Base-by-base conservation (phyloP, 176 grass and related monocot genomes). In the Musa acuminata region DNA sequence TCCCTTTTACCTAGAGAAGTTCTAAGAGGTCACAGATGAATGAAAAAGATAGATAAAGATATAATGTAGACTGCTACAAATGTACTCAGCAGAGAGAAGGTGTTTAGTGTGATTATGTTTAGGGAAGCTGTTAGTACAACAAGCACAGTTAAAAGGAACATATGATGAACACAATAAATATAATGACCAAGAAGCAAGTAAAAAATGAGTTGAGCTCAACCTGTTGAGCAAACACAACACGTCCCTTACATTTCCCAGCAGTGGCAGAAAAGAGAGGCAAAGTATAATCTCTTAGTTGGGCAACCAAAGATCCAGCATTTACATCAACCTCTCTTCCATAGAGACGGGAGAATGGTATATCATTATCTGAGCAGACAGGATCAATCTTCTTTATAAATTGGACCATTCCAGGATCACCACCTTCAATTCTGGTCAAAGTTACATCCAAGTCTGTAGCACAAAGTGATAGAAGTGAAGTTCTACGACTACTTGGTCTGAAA, bases 191-290 rank as follows among this genome's bases (percentile, higher is more conserved):
- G 25, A 55, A 13, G 19, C 23, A 75, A 62, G 55, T 73, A 62
- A 6, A 82, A 77, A 59, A 16, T 64, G 69, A 21, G 17, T 64
- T 71, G 64, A 57, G 55, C 55, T 80, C 80, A 53, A 99, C 95
- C 95, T 99, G 95, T 86, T 99, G 95, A 53, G 90, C 90, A 86
- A 99, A 77, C 64, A 99, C 90, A 84, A 99, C 77, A 85, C 86
- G 86, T 8, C 95, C 95, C 85, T 91, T 82, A 77, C 90, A 99
- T 84, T 82, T 89, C 43, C 86, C 90, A 87, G 70, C 74, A 55
- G 71, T 83, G 43, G 83, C 89, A 78, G 86, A 86, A 89, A 99
- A 87, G 6, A 99, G 76, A 74, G 95, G 95, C 85, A 78, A 89
- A 67, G 90, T 91, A 84, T 99, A 99, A 79, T 99, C 87, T 87